Base-by-base conservation (phyloP, 1,284 basidiomycete genomes). In the Sanghuangporus baumii region DNA sequence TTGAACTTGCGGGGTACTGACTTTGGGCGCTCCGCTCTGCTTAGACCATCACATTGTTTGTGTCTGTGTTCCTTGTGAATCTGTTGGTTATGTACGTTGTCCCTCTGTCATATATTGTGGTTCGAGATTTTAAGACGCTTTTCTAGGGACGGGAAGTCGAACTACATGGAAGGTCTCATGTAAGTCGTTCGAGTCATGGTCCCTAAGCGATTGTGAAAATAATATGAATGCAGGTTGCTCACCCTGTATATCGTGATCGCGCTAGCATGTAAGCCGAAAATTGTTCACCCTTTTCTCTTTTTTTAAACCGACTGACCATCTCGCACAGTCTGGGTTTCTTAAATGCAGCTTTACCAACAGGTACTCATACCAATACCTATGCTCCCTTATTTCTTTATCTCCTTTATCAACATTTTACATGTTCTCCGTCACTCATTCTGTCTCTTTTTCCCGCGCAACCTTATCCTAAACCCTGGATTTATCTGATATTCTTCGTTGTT, bases 121-220 rank as follows among this genome's bases (percentile, higher is more conserved):
- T 50, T 16, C 31, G 34, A 52, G 8, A 57, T 31, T 36, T 47
- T 7, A 48, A 18, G 7, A 5, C 36, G 18, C 38, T 16, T 65
- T 36, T 48, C 69, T 9, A 87, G 85, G 74, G 89, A 92, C 68
- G 90, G 91, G 58, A 90, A 88, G 70, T 88, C 87, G 23, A 93
- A 94, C 71, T 94, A 92, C 71, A 89, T 94, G 87, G 92, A 94
- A 76, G 93, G 92, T 46, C 73, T 92, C 34, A 89, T 93, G 87
- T 76, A 72, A 66, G 65, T 65, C 34, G 20, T 23, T 26, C 47
- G 16, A 34, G n/a, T 61, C 38, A 52, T 56, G 12, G 56, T 46
- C 5, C 9, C 20, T 40, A 41, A 18, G 16, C 20, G 46, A 2
- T 46, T n/a, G 37, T 54, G 37, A 31, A 26, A 2, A 26, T 58